Evolutionary conservation across 345 rosid species (phyloP).

Genomic region (Clausena lansium): DNA sequence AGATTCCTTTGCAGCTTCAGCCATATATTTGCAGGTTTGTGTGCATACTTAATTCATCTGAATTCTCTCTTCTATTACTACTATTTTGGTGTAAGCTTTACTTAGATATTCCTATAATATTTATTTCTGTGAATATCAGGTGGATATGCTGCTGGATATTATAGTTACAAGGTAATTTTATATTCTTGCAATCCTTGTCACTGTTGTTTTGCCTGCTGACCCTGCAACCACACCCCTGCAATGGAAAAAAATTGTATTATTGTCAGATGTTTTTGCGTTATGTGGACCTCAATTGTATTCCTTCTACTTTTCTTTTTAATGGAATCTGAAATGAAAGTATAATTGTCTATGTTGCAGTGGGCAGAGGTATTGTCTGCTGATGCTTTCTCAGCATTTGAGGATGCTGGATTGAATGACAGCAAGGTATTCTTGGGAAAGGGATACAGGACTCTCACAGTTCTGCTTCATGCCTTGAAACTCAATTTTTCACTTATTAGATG

Average conservation of each 20-base stretch:
- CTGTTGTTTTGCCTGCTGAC: background rate
- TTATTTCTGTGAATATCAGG: conserved; percentile 40
- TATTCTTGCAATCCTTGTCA: background rate
- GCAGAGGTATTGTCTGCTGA: conserved; percentile 95
- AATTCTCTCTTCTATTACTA: background rate
- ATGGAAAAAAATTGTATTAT: background rate
- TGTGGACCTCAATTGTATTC: background rate
- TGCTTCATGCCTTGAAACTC: background rate
- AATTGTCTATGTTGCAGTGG: conserved; percentile 65
- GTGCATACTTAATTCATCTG: background rate
- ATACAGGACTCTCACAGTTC: conserved; percentile 2
- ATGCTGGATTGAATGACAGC: conserved; percentile 69
- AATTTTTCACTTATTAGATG: background rate
- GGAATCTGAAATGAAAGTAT: conserved; percentile 27
- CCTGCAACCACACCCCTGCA: background rate
- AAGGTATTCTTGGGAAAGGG: conserved; percentile 47
- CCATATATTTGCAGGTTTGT: conserved; percentile 82
- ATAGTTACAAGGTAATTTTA: conserved; percentile 80
- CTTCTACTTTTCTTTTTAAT: background rate
- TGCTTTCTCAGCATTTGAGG: conserved; percentile 98
- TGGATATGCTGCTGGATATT: conserved; percentile 95
- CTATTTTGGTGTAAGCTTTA: conserved; percentile 13
- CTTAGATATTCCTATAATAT: background rate
- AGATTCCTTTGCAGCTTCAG: conserved; percentile 79
- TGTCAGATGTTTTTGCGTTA: background rate